Percentiles rank a stretch among this genome's conserved stretches.
Conservation (phyloP, 2,329 filamentous ascomycete genomes). For the Fusarium duplospermum region DNA sequence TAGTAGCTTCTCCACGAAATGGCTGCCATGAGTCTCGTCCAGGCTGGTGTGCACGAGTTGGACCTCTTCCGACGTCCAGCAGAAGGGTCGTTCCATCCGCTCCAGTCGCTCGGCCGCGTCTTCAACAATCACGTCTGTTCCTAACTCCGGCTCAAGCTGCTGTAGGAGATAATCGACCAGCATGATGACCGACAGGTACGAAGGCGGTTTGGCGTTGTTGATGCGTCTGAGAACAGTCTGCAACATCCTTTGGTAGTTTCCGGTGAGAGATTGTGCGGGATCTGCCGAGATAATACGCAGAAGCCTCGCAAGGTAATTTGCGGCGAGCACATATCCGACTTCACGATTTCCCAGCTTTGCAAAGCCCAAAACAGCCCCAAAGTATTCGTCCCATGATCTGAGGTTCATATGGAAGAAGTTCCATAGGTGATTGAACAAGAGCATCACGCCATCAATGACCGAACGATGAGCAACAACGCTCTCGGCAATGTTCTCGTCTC, state of each 20-base stretch:
- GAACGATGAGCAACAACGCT: slow-evolving; percentile 10
- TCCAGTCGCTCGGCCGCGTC: slow-evolving; percentile 53
- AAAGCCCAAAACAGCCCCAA: slow-evolving; percentile 76
- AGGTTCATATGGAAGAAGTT: slow-evolving; percentile 69
- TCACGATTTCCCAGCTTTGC: slow-evolving; percentile 71
- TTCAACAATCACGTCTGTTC: slow-evolving; percentile 53
- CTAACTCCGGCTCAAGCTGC: slow-evolving; percentile 55
- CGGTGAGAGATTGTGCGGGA: slow-evolving; percentile 59
- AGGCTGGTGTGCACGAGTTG: slow-evolving; percentile 56
- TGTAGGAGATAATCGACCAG: slow-evolving; percentile 60
- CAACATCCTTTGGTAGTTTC: slow-evolving; percentile 68
- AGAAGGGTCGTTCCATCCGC: slow-evolving; percentile 50
- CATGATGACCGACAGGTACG: slow-evolving; percentile 64
- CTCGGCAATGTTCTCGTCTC: slow-evolving; percentile 39
- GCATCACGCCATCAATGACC: slow-evolving; percentile 55
- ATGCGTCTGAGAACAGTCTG: slow-evolving; percentile 62
- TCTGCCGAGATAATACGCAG: slow-evolving; percentile 73
- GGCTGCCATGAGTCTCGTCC: slow-evolving; percentile 50
- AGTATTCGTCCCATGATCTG: slow-evolving; percentile 82
- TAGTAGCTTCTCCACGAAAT: slow-evolving; percentile 76
- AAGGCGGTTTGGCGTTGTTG: slow-evolving; percentile 61
- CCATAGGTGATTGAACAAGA: slow-evolving; percentile 69
- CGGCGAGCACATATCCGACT: slow-evolving; percentile 67
- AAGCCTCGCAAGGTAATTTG: slow-evolving; percentile 69
- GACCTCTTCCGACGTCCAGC: slow-evolving; percentile 60